A percentile compares a stretch with the other conserved stretches of the same genome.
Evolutionary conservation across 768 basidiomycete species (phyloP).

Genomic region (Pleurotus ostreatus): DNA sequence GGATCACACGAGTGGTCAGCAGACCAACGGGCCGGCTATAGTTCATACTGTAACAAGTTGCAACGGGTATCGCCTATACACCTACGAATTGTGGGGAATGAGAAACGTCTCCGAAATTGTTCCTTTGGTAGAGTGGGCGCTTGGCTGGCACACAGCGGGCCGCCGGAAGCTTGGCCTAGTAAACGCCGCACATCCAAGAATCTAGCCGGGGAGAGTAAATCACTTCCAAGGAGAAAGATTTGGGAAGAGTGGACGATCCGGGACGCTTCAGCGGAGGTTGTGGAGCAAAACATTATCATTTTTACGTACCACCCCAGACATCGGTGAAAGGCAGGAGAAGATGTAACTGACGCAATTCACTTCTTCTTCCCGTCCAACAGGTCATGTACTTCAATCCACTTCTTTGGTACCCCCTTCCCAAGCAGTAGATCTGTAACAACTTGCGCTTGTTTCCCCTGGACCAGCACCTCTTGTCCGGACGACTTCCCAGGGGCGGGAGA

Average conservation of each 20-base stretch:
- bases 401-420: conserved; percentile 72
- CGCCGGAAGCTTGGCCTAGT: background rate
- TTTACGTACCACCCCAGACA: background rate
- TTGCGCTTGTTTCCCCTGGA: conserved; percentile 81
- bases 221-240: no score
- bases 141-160: background rate
- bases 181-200: background rate
- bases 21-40: background rate
- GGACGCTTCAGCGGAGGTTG: no score
- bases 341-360: conserved; percentile 10
- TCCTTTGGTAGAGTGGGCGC: background rate
- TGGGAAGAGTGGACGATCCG: no score
- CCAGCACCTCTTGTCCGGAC: conserved; percentile 64
- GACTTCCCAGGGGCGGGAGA: conserved; percentile 56
- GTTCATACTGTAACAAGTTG: background rate
- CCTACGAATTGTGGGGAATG: background rate
- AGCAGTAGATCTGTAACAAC: conserved; percentile 63
- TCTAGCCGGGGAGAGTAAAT: background rate
- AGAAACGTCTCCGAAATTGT: background rate
- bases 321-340: background rate
- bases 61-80: no score
- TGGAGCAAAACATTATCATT: background rate
- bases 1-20: conserved; percentile 7
- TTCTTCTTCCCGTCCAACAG: conserved; percentile 43
- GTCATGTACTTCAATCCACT: conserved; percentile 67